Base-by-base conservation (phyloP, 139 green algal species). In the Dunaliella primolecta region DNA sequence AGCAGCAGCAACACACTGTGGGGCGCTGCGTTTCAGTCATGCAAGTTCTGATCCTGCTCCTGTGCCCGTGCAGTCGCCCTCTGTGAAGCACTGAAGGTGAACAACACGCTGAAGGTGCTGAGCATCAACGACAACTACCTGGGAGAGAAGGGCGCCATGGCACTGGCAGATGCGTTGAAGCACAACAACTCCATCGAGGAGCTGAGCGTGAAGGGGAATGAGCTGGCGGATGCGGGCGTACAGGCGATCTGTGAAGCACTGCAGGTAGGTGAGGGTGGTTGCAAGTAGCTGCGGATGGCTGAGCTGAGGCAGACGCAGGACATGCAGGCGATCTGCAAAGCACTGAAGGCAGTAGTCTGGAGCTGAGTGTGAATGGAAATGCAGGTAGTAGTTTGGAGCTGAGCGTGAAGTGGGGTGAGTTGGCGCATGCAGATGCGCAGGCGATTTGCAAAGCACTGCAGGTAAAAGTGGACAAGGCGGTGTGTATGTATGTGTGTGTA, bases 151-250 rank as follows among this genome's bases (percentile, higher is more conserved):
- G 89, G 87, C 2, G 88, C 77, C 0, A 87, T 86, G 25, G 89
- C 94, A 37, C 89, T 99, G 76, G 94, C 90, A 2, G 90, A 94
- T 29, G 96, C 93, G 0, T 85, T 99, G 46, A 84, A 86, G 71
- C 32, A 88, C 34, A 98, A 99, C 91, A 92, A 32, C 11, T 84
- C 81, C 1, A 80, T 98, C 1, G 80, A 89, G 88, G 93, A 97
- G 88, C 90, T 99, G 81, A 88, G 91, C 36, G 86, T 99, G 36
- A 96, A 96, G 90, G 97, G 97, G 64, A 99, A 99, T 86, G 94
- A 97, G 36, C 90, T 99, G 36, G 96, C 94, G 0, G 93, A 99
- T 71, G 91, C 92, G 84, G 97, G 97, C 0, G 87, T 97, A 25
- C 89, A 92, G 83, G 90, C 89, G 32, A 86, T 99, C 11, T 94